Evolutionary conservation across 2,329 filamentous ascomycete genomes (phyloP).

Genomic region (Fusarium mexicanum): DNA sequence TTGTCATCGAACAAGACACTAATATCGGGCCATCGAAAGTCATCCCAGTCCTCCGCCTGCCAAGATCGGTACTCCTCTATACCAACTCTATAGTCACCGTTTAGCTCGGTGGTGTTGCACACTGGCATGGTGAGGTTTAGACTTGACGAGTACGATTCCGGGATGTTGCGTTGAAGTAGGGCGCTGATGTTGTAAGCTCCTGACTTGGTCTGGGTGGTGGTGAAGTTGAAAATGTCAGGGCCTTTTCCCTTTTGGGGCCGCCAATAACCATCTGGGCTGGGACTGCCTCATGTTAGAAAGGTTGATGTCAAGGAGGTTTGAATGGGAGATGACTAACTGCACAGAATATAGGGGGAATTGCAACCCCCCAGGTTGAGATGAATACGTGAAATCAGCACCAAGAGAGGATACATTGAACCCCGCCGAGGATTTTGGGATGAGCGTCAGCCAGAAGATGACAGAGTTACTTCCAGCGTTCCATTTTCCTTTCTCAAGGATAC

Average conservation of each 20-base stretch:
- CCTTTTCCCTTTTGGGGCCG: rapidly evolving
- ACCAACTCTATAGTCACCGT: background rate
- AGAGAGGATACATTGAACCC: background rate
- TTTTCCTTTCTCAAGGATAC: background rate
- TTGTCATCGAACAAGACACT: conserved; percentile 1
- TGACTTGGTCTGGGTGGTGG: background rate
- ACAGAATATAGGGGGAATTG: background rate
- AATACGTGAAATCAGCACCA: background rate
- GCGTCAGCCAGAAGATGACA: conserved; percentile 3
- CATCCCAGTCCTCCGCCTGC: background rate
- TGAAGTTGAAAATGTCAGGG: background rate
- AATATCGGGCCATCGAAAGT: background rate
- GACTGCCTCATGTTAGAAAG: background rate
- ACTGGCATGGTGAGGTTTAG: background rate
- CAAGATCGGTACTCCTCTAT: background rate
- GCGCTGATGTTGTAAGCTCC: background rate
- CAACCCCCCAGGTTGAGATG: background rate
- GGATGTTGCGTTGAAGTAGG: background rate
- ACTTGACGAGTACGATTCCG: rapidly evolving
- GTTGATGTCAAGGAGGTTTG: too few species aligned
- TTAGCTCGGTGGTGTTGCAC: background rate
- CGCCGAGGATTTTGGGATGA: background rate
- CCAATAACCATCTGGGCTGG: background rate
- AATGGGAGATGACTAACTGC: background rate
- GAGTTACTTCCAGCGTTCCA: conserved; percentile 7